Base-by-base conservation (phyloP, 352 stramenopile genomes). In the Globisporangium ultimum region DNA sequence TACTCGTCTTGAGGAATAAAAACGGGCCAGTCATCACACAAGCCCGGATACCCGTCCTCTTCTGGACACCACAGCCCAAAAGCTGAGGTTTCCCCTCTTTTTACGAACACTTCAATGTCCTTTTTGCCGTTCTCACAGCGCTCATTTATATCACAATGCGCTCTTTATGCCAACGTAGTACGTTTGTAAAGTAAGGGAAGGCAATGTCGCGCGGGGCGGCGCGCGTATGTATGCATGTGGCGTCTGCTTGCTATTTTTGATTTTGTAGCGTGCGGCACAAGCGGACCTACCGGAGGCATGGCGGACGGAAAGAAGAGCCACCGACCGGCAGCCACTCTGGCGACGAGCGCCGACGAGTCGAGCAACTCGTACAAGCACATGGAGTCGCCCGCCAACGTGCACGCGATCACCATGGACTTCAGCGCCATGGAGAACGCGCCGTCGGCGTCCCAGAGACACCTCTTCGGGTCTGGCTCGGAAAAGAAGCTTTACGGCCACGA, bases 401-500 rank as follows among this genome's bases (percentile, higher is more conserved):
- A 79, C 32, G 53, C 62, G 18, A 61, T 84, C 34, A 59, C 68
- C 36, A 71, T 84, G 69, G 69, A 84, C 28, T 77, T 77, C 20
- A 64, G 51, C 55, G 74, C 63, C 52, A 78, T 80, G 69, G 61
- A 71, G 49, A 76, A 61, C 34, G 61, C 68, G 10, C 21, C 56
- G 34, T 66, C 58, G 15, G 47, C 62, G 24, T 68, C 67, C n/a
- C 71, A 74, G 20, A 68, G 67, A 49, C 42, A 17, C 51, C 21
- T 57, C 43, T 43, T 53, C 45, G 59, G 43, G 15, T 63, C 49
- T 57, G 8, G 58, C 63, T 75, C 60, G 22, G 73, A 81, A 34
- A 85, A 81, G 63, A 73, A 68, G 55, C 47, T 91, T 58, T 90
- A 90, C 74, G 84, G 84, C 54, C 67, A 86, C 58, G 84, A 93